These are phyloP conservation scores for Candida andamanensis DNA, from an alignment of 805 yeast species.

Conservation along the genomic window DNA sequence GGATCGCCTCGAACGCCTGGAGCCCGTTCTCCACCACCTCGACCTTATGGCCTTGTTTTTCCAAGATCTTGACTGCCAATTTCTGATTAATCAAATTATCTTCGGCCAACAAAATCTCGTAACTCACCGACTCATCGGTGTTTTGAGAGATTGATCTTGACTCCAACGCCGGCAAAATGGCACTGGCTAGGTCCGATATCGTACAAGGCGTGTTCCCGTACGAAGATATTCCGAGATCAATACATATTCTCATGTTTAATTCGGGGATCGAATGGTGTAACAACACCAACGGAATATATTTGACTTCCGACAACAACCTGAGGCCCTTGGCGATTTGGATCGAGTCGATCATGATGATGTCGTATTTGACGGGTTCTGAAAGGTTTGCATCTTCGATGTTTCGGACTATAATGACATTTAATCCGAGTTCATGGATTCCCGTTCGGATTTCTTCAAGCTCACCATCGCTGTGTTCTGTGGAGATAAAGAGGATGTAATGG, in stretches of 20 bases:
- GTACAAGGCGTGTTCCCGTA: slow-evolving; percentile 89
- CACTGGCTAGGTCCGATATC: slow-evolving; percentile 73
- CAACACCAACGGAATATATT: slow-evolving; percentile 79
- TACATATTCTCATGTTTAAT: slow-evolving; percentile 73
- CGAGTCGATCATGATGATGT: slow-evolving; percentile 78
- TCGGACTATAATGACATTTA: slow-evolving; percentile 57
- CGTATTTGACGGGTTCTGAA: slow-evolving; percentile 57
- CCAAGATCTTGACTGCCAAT: slow-evolving; percentile 77
- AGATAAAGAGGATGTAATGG: slow-evolving; percentile 66
- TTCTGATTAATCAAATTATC: slow-evolving; percentile 86
- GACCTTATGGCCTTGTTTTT: slow-evolving; percentile 80
- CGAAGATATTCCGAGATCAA: slow-evolving; percentile 81
- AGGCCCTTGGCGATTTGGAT: slow-evolving; percentile 68
- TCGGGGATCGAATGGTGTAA: slow-evolving; percentile 72
- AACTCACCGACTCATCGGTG: slow-evolving; percentile 71
- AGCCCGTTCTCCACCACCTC: slow-evolving; percentile 83
- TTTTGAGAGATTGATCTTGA: slow-evolving; percentile 75
- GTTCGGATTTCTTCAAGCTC: slow-evolving; percentile 49
- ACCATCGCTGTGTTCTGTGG: slow-evolving; percentile 52
- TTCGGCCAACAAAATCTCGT: slow-evolving; percentile 74
- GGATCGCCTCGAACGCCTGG: slow-evolving; percentile 74
- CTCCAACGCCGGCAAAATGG: slow-evolving; percentile 79
- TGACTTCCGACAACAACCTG: slow-evolving; percentile 67
- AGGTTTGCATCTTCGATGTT: slow-evolving; percentile 55
- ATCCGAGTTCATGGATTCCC: slow-evolving; percentile 49